Evolutionary conservation across 2,329 filamentous ascomycete genomes (phyloP).

Genomic region (Mollisia scopiformis): DNA sequence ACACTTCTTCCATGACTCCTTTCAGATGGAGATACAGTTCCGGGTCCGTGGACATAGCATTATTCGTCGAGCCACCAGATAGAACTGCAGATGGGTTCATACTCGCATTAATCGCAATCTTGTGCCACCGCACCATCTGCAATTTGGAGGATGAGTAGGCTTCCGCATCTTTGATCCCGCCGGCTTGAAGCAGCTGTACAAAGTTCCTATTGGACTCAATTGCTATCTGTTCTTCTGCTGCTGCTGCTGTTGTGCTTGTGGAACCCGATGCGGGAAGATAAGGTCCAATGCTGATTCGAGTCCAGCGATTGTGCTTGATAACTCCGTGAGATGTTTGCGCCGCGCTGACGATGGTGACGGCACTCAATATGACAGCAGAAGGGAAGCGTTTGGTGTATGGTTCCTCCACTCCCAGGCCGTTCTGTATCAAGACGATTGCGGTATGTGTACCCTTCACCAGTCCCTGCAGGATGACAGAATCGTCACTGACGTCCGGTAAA

Average conservation of each 20-base stretch:
- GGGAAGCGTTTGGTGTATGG: conserved; percentile 68
- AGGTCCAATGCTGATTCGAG: conserved; percentile 69
- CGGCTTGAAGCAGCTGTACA: conserved; percentile 45
- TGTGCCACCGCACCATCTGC: conserved; percentile 75
- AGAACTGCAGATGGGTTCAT: conserved; percentile 76
- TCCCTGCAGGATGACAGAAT: conserved; percentile 31
- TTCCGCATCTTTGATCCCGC: conserved; percentile 67
- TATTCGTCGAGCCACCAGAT: conserved; percentile 65
- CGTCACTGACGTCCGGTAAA: conserved; percentile 35
- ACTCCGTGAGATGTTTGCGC: conserved; percentile 66
- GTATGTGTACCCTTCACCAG: conserved; percentile 30
- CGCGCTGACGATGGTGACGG: conserved; percentile 70
- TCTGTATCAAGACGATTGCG: conserved; percentile 35
- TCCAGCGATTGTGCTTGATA: conserved; percentile 75
- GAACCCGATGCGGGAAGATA: conserved; percentile 54
- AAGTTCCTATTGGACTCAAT: conserved; percentile 46
- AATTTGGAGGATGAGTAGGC: conserved; percentile 66
- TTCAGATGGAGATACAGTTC: conserved; percentile 64
- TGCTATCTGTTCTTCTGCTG: conserved; percentile 13
- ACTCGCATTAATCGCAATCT: conserved; percentile 75
- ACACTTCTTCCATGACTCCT: conserved; percentile 72
- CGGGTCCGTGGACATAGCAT: conserved; percentile 65
- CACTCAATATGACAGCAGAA: conserved; percentile 61
- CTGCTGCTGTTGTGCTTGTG: conserved; percentile 22
- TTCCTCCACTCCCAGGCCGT: conserved; percentile 41